phyloP scores from a whole-genome alignment of 2,329 filamentous ascomycete genomes.

The Elsinoe batatas region DNA sequence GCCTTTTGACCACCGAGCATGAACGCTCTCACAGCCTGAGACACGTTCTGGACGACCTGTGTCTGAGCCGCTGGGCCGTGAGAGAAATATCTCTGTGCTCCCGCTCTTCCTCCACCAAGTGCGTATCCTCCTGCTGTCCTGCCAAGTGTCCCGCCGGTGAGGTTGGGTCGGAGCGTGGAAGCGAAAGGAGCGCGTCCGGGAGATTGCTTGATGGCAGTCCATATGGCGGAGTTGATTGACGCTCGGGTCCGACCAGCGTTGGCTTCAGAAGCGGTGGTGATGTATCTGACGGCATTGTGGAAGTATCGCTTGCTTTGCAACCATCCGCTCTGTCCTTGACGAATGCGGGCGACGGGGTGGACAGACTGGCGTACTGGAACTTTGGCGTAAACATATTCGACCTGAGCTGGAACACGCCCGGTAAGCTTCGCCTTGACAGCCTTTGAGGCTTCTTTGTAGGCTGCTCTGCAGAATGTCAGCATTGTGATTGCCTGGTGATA shows the following conservation, averaged over 20 bases:
- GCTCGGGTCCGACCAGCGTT: constrained; percentile 39
- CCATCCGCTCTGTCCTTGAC: constrained; percentile 54
- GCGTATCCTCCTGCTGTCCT: constrained; percentile 85
- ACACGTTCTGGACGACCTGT: constrained; percentile 92
- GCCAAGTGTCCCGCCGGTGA: constrained; percentile 77
- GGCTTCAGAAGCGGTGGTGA: constrained; percentile 39
- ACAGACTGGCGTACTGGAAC: constrained; percentile 48
- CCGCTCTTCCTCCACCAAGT: constrained; percentile 54
- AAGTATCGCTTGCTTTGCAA: constrained; percentile 46
- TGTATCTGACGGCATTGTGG: constrained; percentile 38
- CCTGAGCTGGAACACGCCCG: constrained; percentile 36
- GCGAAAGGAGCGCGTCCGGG: constrained; percentile 77
- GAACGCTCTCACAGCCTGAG: constrained; percentile 82
- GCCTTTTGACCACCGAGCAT: constrained; percentile 83
- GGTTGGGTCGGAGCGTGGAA: constrained; percentile 76
- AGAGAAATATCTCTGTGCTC: constrained; percentile 78
- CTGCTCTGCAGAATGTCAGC: constrained; percentile 17
- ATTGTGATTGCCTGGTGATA: background rate
- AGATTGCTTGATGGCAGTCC: constrained; percentile 49
- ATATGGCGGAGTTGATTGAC: constrained; percentile 40
- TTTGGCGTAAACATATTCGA: constrained; percentile 52
- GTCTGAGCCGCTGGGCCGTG: constrained; percentile 76
- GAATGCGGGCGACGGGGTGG: constrained; percentile 52
- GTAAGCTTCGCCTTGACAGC: constrained; percentile 24
- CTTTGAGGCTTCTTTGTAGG: constrained; percentile 21